These are phyloP conservation scores for Ascochyta clinopodiicola DNA, from an alignment of 2,329 filamentous ascomycete genomes.

Conservation along the genomic window DNA sequence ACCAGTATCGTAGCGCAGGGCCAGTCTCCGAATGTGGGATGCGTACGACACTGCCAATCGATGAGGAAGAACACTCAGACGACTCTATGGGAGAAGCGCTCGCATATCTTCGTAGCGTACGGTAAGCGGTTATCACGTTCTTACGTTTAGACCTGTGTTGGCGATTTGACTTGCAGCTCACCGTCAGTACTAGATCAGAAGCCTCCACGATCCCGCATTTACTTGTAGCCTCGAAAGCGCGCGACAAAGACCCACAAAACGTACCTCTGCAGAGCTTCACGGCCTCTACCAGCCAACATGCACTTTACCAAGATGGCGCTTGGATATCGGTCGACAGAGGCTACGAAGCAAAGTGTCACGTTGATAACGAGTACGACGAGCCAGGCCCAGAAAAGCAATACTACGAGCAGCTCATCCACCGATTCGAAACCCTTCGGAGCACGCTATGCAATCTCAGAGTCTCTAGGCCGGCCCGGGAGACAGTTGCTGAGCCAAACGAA, in stretches of 20 bases:
- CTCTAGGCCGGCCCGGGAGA: constrained; percentile 51
- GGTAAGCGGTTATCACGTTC: constrained; percentile 27
- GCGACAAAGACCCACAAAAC: constrained; percentile 24
- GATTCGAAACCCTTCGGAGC: constrained; percentile 70
- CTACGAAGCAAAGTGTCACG: constrained; percentile 18
- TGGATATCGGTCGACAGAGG: constrained; percentile 65
- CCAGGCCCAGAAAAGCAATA: constrained; percentile 67
- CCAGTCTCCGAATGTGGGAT: constrained; percentile 31
- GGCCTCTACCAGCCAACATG: constrained; percentile 57
- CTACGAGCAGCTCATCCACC: constrained; percentile 68
- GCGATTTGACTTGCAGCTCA: constrained; percentile 16
- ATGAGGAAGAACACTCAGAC: constrained; percentile 33
- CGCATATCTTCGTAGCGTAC: constrained; percentile 45
- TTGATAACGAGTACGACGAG: constrained; percentile 13
- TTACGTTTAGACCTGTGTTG: background rate
- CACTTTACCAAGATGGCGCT: constrained; percentile 78
- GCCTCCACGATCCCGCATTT: constrained; percentile 76
- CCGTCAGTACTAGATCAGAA: constrained; percentile 66
- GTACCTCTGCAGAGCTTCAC: constrained; percentile 53
- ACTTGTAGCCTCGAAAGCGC: constrained; percentile 63
- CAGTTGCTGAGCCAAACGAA: constrained; percentile 10
- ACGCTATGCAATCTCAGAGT: constrained; percentile 66
- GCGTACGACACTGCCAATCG: constrained; percentile 37
- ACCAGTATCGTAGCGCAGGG: constrained; percentile 13
- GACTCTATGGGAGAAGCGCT: constrained; percentile 39